Conservation (phyloP, 148 eudicot genomes). For the Vaccinium darrowii region DNA sequence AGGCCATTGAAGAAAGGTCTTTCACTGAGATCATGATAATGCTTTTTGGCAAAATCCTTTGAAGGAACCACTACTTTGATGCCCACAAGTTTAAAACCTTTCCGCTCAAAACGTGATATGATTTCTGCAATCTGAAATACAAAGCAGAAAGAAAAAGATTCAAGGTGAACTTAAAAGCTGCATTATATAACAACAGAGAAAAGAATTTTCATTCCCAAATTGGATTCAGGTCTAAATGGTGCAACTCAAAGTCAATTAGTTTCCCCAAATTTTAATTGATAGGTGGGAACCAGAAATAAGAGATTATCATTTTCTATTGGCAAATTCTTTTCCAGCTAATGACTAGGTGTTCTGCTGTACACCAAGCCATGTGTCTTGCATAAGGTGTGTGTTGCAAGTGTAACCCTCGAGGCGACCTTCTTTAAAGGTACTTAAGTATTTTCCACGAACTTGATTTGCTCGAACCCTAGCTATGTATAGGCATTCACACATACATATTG, state of each 20-base stretch:
- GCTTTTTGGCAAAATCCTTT: slow-evolving; percentile 83
- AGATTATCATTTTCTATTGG: background rate
- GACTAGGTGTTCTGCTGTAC: background rate
- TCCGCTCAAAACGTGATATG: slow-evolving; percentile 92
- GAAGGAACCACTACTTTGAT: slow-evolving; percentile 82
- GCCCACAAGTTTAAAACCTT: slow-evolving; percentile 91
- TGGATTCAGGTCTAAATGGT: background rate
- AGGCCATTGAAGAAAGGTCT: slow-evolving; percentile 93
- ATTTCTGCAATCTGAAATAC: slow-evolving; percentile 78
- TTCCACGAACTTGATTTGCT: background rate
- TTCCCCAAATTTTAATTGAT: background rate
- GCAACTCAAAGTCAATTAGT: background rate
- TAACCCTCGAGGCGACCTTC: background rate
- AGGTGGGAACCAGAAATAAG: background rate
- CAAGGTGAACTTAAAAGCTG: background rate
- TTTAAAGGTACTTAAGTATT: background rate
- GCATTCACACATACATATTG: background rate
- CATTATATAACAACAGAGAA: background rate
- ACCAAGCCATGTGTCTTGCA: background rate
- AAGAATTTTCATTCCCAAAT: background rate
- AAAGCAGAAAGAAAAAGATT: background rate
- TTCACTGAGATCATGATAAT: slow-evolving; percentile 92
- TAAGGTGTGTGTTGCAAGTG: background rate
- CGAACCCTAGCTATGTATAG: background rate
- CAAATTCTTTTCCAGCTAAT: background rate